Conservation (phyloP, 2,329 filamentous ascomycete genomes). For the Aspergillus fischeri region DNA sequence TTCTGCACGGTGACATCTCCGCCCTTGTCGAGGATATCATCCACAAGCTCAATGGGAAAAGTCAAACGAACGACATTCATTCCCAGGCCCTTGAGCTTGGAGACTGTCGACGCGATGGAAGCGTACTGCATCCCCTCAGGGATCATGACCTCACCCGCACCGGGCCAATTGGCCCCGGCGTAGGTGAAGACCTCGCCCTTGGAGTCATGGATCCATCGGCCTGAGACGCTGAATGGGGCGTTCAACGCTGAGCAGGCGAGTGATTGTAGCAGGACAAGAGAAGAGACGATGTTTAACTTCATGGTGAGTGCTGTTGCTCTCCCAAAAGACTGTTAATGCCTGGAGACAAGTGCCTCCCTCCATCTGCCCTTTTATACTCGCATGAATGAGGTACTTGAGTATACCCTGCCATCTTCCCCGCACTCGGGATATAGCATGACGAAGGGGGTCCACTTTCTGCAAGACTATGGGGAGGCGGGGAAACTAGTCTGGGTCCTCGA, state of each 20-base stretch:
- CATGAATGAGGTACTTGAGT: background rate
- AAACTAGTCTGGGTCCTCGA: background rate
- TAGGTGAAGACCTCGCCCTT: conserved; percentile 26
- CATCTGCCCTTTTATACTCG: background rate
- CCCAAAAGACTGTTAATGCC: background rate
- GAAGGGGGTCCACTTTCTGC: background rate
- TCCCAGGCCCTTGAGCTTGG: conserved; percentile 26
- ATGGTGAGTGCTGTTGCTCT: background rate
- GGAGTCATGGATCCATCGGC: conserved; percentile 39
- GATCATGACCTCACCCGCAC: conserved; percentile 28
- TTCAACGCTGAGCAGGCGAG: background rate
- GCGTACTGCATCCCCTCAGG: conserved; percentile 31
- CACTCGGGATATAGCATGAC: background rate
- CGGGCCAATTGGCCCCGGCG: conserved; percentile 31
- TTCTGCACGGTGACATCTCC: conserved; percentile 37
- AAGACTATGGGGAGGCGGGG: background rate
- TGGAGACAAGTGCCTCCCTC: too few species aligned
- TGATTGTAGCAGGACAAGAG: background rate
- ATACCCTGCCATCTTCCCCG: background rate
- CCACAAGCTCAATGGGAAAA: conserved; percentile 41
- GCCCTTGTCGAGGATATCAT: conserved; percentile 40
- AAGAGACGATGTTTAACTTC: background rate
- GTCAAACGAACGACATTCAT: conserved; percentile 36
- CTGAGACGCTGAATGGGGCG: conserved; percentile 24
- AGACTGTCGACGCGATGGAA: conserved; percentile 23